Evolutionary conservation across 257 asterid genomes (phyloP), one percentile per base, ranked within the genome.

Genomic region (Ilex aquifolium): DNA sequence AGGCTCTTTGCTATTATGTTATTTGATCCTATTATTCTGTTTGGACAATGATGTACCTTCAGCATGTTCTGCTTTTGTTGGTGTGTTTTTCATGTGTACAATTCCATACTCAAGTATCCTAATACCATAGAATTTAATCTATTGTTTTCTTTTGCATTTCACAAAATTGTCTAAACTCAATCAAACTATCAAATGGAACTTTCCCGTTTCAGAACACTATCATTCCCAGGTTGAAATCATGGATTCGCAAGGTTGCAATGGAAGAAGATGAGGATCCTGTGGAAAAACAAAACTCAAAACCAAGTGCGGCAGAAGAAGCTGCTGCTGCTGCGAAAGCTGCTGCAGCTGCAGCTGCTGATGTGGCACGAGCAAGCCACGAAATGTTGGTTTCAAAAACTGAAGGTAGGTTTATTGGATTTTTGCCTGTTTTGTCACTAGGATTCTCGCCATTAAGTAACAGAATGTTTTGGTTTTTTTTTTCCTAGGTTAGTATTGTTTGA

Each of bases 301-400:
- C 87, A 57, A 87, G 67, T 76, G 51, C 82, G 58, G 97, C 84
- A 40, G 95, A 87, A 79, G 97, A 92, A 76, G 86, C 95, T 72
- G 83, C 90, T 13, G 83, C 79, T 62, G 94, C 99, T 69, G 97
- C 97, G 56, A 89, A 89, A 79, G 80, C 96, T 6, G 99, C 97
- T 0, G 99, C 99, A 0, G 79, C 88, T 0, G 99, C 99, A 40
- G 97, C 97, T 30, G 80, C 97, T 14, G 97, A 92, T 67, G 96
- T 89, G 10, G 99, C 99, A 36, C 96, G 84, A 49, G 85, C 91
- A 59, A 89, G 91, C 86, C 97, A 83, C 76, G 95, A 87, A 76
- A 83, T 92, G 82, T 67, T 85, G 80, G 54, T 76, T 29, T 66
- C 96, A 40, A 85, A 80, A 81, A 68, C 69, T 21, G 99, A 89